A percentile compares a stretch with the other conserved stretches of the same genome.
Conservation (phyloP, 768 basidiomycete species). For the Mrakia blollopis region DNA sequence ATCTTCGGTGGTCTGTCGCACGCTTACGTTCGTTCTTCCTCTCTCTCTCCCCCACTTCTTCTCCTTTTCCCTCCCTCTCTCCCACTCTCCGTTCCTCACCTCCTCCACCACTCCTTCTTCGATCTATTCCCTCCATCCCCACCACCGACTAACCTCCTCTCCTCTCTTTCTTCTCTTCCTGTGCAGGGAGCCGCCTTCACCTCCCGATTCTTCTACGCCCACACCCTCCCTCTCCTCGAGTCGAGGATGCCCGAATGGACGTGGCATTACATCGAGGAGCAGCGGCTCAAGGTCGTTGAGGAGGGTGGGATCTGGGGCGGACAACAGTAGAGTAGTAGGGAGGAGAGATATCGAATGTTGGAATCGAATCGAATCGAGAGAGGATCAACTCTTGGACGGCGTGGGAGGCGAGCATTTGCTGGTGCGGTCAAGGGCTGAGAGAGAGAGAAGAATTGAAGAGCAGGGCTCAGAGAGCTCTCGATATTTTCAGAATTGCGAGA, state of each 20-base stretch:
- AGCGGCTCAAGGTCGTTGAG: not conserved
- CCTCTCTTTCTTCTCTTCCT: not conserved
- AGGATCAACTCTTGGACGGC: not conserved
- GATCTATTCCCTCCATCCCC: too few species aligned
- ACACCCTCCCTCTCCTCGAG: constrained; percentile 13
- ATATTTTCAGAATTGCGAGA: too few species aligned
- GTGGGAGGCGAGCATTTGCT: too few species aligned
- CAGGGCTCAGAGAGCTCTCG: too few species aligned
- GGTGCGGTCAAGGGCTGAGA: too few species aligned
- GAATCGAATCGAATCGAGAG: not conserved
- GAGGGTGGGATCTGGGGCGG: constrained; percentile 25
- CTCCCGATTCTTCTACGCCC: constrained; percentile 17
- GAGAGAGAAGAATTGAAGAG: too few species aligned
- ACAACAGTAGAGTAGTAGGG: not conserved
- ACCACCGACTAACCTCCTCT: not conserved
- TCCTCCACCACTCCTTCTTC: too few species aligned
- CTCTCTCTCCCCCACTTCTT: not conserved
- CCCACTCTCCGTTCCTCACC: too few species aligned
- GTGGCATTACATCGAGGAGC: constrained; percentile 2
- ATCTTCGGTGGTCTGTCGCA: constrained; percentile 27
- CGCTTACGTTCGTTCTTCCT: constrained; percentile 21
- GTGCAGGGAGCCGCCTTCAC: constrained; percentile 24
- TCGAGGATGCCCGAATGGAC: constrained; percentile 20
- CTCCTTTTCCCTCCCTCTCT: not conserved
- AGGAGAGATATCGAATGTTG: not conserved